These are phyloP conservation scores for Apium graveolens DNA, from an alignment of 129 eudicot species.

Conservation along the genomic window DNA sequence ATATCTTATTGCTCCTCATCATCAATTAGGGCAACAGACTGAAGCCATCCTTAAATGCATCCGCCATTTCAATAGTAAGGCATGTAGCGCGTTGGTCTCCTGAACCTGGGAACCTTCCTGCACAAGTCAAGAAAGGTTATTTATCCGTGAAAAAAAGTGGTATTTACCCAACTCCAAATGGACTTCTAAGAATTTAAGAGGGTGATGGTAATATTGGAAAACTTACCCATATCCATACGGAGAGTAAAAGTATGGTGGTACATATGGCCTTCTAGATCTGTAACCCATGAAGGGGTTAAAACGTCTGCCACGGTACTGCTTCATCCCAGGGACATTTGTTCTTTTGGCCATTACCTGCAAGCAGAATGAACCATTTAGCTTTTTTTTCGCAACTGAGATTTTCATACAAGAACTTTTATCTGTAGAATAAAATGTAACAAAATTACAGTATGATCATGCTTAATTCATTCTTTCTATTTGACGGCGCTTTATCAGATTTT, in stretches of 20 bases:
- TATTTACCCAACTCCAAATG: not conserved
- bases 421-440: not conserved
- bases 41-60: not conserved
- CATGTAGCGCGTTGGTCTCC: slow-evolving; percentile 81
- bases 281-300: slow-evolving; percentile 57
- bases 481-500: not conserved
- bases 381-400: not conserved
- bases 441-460: not conserved
- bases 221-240: slow-evolving; percentile 90
- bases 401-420: not conserved
- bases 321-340: slow-evolving; percentile 97
- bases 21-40: not conserved
- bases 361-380: not conserved
- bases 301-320: slow-evolving; percentile 71
- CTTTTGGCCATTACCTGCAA: slow-evolving; percentile 77
- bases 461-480: not conserved
- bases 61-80: slow-evolving; percentile 53
- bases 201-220: not conserved
- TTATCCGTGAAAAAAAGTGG: not conserved
- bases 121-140: slow-evolving; percentile 5
- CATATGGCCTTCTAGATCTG: slow-evolving; percentile 71
- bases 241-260: slow-evolving; percentile 60
- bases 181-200: not conserved
- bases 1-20: not conserved
- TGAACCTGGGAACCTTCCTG: slow-evolving; percentile 96